Evolutionary conservation across 495 filamentous ascomycete genomes (phyloP).

Genomic region (Xeromyces bisporus): DNA sequence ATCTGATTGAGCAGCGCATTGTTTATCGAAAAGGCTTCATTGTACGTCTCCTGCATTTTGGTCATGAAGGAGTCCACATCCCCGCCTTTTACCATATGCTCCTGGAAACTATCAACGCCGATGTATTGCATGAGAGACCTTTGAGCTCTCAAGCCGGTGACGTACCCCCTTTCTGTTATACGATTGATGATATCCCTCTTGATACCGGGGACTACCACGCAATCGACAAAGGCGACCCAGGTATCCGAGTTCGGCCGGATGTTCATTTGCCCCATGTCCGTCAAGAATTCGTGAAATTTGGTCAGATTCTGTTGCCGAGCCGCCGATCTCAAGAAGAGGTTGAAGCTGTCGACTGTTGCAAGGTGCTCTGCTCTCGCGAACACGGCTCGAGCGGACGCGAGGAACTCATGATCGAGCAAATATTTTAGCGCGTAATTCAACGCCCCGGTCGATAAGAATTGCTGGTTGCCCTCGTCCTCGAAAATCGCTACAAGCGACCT

Average conservation of each 20-base stretch:
- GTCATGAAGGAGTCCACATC: slow-evolving; percentile 20
- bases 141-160: slow-evolving; percentile 9
- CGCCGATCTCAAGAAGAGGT: slow-evolving; percentile 23
- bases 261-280: slow-evolving; percentile 15
- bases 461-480: slow-evolving; percentile 5
- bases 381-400: slow-evolving; percentile 13
- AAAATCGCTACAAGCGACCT: slow-evolving; percentile 13
- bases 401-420: slow-evolving; percentile 16
- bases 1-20: slow-evolving; percentile 19
- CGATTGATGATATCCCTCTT: slow-evolving; percentile 16
- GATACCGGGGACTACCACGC: slow-evolving; percentile 14
- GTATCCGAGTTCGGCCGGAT: slow-evolving; percentile 26
- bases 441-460: slow-evolving; percentile 22
- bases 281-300: slow-evolving; percentile 16
- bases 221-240: slow-evolving; percentile 25
- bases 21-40: slow-evolving; percentile 19
- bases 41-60: slow-evolving; percentile 11
- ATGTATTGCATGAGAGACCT: slow-evolving; percentile 15
- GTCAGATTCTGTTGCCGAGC: slow-evolving; percentile 20
- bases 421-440: slow-evolving; percentile 25
- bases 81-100: slow-evolving; percentile 19
- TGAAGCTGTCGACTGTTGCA: slow-evolving; percentile 25
- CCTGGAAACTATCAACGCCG: slow-evolving; percentile 15
- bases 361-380: slow-evolving; percentile 18
- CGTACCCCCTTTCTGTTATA: slow-evolving; percentile 19